Evolutionary conservation across 306 rosid genomes (phyloP).

Genomic region (Geum urbanum): DNA sequence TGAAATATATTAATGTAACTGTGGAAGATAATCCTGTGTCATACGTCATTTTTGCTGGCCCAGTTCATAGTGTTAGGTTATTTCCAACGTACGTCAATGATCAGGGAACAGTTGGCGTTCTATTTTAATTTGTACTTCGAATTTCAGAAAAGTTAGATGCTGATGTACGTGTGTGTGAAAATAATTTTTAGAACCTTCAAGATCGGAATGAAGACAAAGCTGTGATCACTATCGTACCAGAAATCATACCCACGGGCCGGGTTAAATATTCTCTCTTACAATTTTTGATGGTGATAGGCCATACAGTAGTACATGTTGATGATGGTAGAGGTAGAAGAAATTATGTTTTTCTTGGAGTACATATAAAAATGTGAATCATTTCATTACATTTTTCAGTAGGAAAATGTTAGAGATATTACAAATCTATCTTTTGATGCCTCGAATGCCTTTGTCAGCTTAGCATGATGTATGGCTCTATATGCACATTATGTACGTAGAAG

Average conservation of each 20-base stretch:
- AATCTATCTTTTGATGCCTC: background rate
- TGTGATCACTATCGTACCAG: background rate
- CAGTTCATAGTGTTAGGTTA: background rate
- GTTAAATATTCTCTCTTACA: too few relatives aligned
- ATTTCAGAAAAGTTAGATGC: background rate
- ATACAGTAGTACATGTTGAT: background rate
- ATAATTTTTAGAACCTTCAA: background rate
- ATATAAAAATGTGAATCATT: too few relatives aligned
- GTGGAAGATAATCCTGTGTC: background rate
- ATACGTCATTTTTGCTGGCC: background rate
- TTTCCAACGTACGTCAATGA: background rate
- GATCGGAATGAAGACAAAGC: background rate
- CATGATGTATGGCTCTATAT: background rate
- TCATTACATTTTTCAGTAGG: too few relatives aligned
- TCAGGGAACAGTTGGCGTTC: background rate
- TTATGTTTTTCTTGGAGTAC: too few relatives aligned
- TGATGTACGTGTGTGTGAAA: background rate
- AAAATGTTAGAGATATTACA: background rate
- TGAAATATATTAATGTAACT: background rate
- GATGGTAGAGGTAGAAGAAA: background rate
- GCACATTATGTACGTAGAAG: background rate
- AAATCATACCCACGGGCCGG: constrained; percentile 1
- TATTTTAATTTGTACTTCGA: background rate
- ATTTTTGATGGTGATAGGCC: background rate
- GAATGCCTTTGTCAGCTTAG: background rate